Evolutionary conservation across 306 rosid genomes (phyloP), one percentile per base, ranked within the genome.

Genomic region (Boehmeria nivea): DNA sequence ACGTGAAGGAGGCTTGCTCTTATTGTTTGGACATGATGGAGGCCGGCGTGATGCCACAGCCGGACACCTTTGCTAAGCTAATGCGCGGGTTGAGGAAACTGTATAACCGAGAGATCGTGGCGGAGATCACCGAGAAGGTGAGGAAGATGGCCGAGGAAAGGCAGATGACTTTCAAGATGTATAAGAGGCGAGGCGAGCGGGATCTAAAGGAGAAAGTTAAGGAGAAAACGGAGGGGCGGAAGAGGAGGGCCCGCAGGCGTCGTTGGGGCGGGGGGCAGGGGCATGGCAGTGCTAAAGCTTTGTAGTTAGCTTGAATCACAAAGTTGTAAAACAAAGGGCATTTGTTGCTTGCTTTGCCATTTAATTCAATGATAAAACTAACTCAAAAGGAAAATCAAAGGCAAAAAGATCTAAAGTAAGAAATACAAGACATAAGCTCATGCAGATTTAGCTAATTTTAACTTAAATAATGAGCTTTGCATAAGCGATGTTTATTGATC

Each of bases 121-220:
- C 71, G 31, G 95, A 88, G 83, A 82, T 88, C 70, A 76, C 88
- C 0, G 91, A 88, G 70, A 88, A 85, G 78, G 95, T 78, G 47
- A 82, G 88, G 79, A 74, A 82, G 84, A 85, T 88, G 96, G 96
- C 94, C 44, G 96, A 80, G 57, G 86, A 80, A 54, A 82, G 84
- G 71, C 61, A 82, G 43, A 64, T 82, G 63, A 88, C 80, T 61
- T 88, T 82, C 70, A 85, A 88, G 81, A 85, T 85, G 96, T 88
- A 88, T 49, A 80, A 88, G 69, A 69, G 88, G 47, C 69, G 94
- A 25, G 91, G 94, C 9, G 91, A 80, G 71, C 75, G 84, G 70
- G 96, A 84, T 59, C 64, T 85, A 69, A 85, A 76, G 49, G 94
- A 85, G 54, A 82, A 82, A 60, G 82, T 3, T 6, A 88, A 80